Conservation (phyloP, 208 protist genomes). For the Leishmania guyanensis region DNA sequence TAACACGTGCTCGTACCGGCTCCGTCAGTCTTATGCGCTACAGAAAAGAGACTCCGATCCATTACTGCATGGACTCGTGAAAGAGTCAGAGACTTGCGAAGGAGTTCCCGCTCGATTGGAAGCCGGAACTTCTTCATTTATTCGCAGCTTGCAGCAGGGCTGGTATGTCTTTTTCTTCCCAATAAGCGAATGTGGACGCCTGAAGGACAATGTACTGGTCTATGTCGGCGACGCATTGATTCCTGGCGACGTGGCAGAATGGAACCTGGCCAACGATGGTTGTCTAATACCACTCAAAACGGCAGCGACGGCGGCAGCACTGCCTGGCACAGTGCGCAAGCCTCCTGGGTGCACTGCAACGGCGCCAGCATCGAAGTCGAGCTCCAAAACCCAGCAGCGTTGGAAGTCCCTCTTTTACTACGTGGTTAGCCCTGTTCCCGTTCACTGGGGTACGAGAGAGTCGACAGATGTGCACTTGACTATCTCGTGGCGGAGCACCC, state of each 20-base stretch:
- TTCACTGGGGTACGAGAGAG: neutral
- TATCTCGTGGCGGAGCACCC: conserved; percentile 40
- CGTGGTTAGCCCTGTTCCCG: conserved; percentile 33
- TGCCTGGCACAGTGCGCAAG: neutral
- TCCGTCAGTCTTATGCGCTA: conserved; percentile 43
- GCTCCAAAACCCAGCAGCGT: neutral
- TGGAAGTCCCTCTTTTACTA: conserved; percentile 48
- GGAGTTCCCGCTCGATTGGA: neutral
- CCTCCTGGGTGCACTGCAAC: neutral
- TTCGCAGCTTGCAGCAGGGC: neutral
- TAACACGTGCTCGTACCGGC: conserved; percentile 48
- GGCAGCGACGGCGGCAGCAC: neutral
- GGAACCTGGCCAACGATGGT: conserved; percentile 39
- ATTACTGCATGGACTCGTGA: too few species aligned
- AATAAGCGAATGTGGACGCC: conserved; percentile 57
- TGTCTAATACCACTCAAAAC: neutral
- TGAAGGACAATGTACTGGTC: conserved; percentile 41
- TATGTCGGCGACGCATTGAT: conserved; percentile 40
- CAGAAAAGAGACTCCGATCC: neutral
- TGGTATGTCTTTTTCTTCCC: conserved; percentile 67
- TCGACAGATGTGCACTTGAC: conserved; percentile 20
- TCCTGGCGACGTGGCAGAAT: conserved; percentile 44
- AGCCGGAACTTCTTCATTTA: neutral
- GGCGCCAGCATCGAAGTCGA: neutral
- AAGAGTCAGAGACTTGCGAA: neutral